Conservation (phyloP, 202 grass and related monocot species). For the Thinopyrum obtusiflorum region DNA sequence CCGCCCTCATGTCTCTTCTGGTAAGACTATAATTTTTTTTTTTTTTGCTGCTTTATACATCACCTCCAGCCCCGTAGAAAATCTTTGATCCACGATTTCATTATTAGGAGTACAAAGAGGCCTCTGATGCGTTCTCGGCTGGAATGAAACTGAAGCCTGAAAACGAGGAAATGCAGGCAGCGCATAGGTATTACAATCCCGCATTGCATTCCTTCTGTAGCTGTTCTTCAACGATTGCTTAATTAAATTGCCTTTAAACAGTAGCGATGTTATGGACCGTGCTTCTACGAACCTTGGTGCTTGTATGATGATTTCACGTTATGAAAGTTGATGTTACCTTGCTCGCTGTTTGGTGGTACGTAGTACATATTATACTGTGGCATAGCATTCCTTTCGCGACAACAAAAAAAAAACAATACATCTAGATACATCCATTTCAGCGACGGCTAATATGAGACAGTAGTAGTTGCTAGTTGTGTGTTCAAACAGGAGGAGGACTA, state of each 20-base stretch:
- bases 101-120: neutral
- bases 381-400: neutral
- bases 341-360: neutral
- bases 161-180: slow-evolving; percentile 7
- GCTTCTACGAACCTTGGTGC: neutral
- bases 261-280: neutral
- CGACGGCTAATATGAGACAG: too few species aligned
- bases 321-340: neutral
- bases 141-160: neutral
- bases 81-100: neutral
- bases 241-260: neutral
- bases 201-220: neutral
- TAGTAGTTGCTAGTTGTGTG: too few species aligned
- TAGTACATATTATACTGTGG: too few species aligned
- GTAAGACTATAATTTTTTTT: neutral
- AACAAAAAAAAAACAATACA: too few species aligned
- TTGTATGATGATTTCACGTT: neutral
- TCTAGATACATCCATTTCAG: neutral
- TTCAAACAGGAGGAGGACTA: neutral
- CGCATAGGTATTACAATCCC: neutral
- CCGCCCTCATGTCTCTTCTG: slow-evolving; percentile 31
- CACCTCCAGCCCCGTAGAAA: neutral
- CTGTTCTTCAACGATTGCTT: neutral
- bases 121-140: neutral
- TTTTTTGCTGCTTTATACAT: neutral